Evolutionary conservation across 2,329 filamentous ascomycete genomes (phyloP), one percentile per base, ranked within the genome.

Genomic region (Ploettnerulaceae sp.): DNA sequence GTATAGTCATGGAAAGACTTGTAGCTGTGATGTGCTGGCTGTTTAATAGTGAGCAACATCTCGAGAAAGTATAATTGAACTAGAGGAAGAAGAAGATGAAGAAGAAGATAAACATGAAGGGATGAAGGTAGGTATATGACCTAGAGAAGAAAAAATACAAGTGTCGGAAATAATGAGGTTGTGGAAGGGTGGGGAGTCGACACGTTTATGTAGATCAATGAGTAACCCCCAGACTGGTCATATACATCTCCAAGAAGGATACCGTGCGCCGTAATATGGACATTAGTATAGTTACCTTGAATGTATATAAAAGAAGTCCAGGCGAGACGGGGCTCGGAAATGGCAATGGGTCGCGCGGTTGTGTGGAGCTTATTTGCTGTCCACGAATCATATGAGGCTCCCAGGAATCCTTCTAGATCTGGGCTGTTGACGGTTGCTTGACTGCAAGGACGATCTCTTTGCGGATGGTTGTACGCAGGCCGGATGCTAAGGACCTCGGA

Each of bases 21-120:
- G 56, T 69, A 67, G 58, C 68, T 67, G 63, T 69, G 69, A 61
- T 71, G 67, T 61, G 67, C 64, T 54, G 66, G 65, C 58, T 71
- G 68, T 57, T 72, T 73, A 47, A 73, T 63, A 57, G 71, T 74
- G 65, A 75, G 72, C 66, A 74, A 71, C 71, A 74, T 74, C 57
- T 57, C 60, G 60, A 58, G 14, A 55, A 52, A 57, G 61, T 56
- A 35, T 57, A 57, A 49, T 48, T 52, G 57, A 59, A 54, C 42
- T 57, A 58, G 49, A 57, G n/a, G n/a, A n/a, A n/a, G n/a, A n/a
- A n/a, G n/a, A 29, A 4, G 26, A 3, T 9, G 4, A 29, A n/a
- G 7, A 11, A 48, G 37, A 57, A 56, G 51, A 52, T 44, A 56
- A 58, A 59, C 48, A 60, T 56, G 57, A 62, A 54, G 50, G 41